Conservation (phyloP, 345 rosid species). For the Populus nigra region DNA sequence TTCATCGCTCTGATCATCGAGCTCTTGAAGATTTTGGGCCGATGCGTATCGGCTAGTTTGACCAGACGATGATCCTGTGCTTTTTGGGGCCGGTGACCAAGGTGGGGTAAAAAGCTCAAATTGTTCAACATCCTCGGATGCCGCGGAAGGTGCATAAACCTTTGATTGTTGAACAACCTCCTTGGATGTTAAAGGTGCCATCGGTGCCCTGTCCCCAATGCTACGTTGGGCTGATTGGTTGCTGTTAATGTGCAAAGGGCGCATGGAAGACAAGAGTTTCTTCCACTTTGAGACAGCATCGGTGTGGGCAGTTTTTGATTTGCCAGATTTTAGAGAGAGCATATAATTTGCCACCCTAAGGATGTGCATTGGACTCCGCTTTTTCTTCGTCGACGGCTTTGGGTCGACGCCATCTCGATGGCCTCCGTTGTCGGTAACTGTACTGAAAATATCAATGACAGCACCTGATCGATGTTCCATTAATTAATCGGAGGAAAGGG, state of each 20-base stretch:
- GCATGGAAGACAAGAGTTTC: slow-evolving; percentile 19
- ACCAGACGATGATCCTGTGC: slow-evolving; percentile 11
- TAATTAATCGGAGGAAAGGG: neutral
- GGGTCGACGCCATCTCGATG: neutral
- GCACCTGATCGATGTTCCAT: slow-evolving; percentile 20
- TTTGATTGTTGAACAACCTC: too few relatives aligned
- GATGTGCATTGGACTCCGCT: slow-evolving; percentile 39
- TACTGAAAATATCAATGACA: neutral
- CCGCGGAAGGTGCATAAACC: too few relatives aligned
- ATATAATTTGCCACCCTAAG: slow-evolving; percentile 46
- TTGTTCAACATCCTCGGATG: neutral
- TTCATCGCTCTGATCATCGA: slow-evolving; percentile 10
- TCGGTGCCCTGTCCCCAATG: neutral
- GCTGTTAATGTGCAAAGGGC: slow-evolving; percentile 19
- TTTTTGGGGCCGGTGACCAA: slow-evolving; percentile 10
- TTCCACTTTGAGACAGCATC: slow-evolving; percentile 22
- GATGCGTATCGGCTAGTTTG: slow-evolving; percentile 22
- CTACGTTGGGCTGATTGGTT: neutral
- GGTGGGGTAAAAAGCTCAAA: slow-evolving; percentile 7
- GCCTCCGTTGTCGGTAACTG: slow-evolving; percentile 13
- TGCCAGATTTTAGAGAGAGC: slow-evolving; percentile 35
- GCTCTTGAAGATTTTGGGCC: slow-evolving; percentile 21
- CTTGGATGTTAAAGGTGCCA: neutral
- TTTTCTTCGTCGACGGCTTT: slow-evolving; percentile 27
- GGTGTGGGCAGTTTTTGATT: slow-evolving; percentile 27